Evolutionary conservation across 140 eudicot species (phyloP).

Genomic region (Flaveria floridana): DNA sequence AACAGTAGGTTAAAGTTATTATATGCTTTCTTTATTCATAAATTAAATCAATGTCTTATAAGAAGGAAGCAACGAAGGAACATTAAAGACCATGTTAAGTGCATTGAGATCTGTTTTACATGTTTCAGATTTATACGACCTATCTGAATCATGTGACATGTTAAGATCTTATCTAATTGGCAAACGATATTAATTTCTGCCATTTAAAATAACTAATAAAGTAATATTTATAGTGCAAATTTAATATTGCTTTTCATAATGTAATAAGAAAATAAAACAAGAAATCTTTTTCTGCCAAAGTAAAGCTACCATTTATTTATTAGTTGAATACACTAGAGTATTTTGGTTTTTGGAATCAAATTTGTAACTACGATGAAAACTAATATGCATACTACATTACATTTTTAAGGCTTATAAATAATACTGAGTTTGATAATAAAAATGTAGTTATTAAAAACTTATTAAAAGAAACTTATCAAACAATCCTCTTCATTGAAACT

Average conservation of each 20-base stretch:
- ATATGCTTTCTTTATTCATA: not conserved
- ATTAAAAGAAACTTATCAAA: no score
- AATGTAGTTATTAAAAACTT: no score
- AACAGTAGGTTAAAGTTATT: no score
- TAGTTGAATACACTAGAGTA: not conserved
- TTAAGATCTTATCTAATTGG: slow-evolving; percentile 26
- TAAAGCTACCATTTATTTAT: no score
- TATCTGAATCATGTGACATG: slow-evolving; percentile 33
- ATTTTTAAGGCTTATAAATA: no score
- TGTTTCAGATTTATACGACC: slow-evolving; percentile 3
- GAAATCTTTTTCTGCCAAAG: no score
- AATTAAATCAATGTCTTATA: not conserved
- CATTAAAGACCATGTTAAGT: slow-evolving; percentile 38
- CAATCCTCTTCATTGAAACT: no score
- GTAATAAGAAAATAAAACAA: no score
- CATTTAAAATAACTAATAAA: not conserved
- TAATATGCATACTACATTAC: no score
- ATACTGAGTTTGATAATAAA: no score
- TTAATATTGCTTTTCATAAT: not conserved
- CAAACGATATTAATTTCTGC: not conserved
- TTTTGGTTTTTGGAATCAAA: no score
- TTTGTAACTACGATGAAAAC: no score
- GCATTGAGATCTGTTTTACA: slow-evolving; percentile 33
- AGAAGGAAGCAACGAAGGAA: slow-evolving; percentile 7
- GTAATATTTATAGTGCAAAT: not conserved